Evolutionary conservation across 2,329 filamentous ascomycete species (phyloP), one percentile per base, ranked within the genome.

Genomic region (Albifimbria verrucaria): DNA sequence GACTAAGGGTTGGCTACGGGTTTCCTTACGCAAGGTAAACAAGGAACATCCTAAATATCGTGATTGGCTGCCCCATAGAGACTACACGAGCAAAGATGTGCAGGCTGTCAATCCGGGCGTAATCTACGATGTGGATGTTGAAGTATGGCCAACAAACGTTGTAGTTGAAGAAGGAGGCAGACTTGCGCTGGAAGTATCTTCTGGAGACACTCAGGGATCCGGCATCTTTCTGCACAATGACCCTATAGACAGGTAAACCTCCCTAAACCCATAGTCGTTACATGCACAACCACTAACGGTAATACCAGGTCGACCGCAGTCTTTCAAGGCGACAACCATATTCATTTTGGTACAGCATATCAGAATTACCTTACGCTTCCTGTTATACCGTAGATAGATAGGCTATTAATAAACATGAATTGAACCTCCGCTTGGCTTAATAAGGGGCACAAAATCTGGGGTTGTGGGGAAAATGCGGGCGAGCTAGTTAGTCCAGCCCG

Each of bases 121-220:
- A 51, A 70, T 84, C 0, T 87, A 88, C 59, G 67, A 64, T 0
- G 80, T 86, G 1, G 83, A 87, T 55, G 71, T 87, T 0, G 84
- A 87, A 63, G 64, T 87, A 0, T 87, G 83, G 85, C 83, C 84
- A 0, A 86, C 83, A 0, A 84, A 83, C 55, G 81, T 86, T 0
- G 68, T 85, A 0, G 70, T 68, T 10, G 65, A 66, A 22, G 62
- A 65, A 28, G 82, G 82, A 0, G 78, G 74, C 0, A 76, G 70
- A 59, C 59, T 86, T 17, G 72, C 84, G 2, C 75, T 86, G 42
- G 82, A 86, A 64, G 70, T 86, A 3, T 66, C 73, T 6, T 75
- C 72, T 43, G 78, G 78, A 1, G 83, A 86, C 65, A 86, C 83
- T 0, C 81, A 85, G 56, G 83, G 83, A 1, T 76, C 72, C 28